Evolutionary conservation across 1,139 yeast species (phyloP), one percentile per base, ranked within the genome.

Genomic region (Insectozyma bohioensis): DNA sequence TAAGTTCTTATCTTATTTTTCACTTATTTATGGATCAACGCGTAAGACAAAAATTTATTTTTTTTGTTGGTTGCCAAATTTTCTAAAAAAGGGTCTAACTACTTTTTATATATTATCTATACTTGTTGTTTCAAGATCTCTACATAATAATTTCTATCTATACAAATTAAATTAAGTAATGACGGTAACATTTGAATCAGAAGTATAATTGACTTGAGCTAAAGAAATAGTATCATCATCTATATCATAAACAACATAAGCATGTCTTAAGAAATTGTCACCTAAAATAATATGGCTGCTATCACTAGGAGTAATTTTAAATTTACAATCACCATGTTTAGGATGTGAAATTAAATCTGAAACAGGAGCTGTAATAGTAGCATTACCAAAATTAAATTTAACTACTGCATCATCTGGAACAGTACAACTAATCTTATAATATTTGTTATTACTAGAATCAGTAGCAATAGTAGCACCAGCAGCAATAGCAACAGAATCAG

Each of bases 221-320:
- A 59, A 24, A 4, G 54, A 46, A 27, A 57, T 48, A 9, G 45
- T 41, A 16, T 37, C 39, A 30, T 45, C 61, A 6, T 54, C 56
- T 28, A 58, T 51, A 32, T 60, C 54, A 38, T 46, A 57, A 24
- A 54, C 54, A 20, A 51, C 42, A 39, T 60, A 60, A 5, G 60
- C 59, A 26, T 44, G 43, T 45, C 62, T 49, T 48, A 60, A 54
- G 35, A 59, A 56, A 31, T 53, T 48, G 31, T 55, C 63, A 12
- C 65, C 65, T 36, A 56, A 47, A 20, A 47, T 34, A 25, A 26
- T 25, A 11, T 23, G 16, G 5, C 12, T n/a, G n/a, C n/a, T 9
- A 15, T 12, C 9, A n/a, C n/a, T n/a, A n/a, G 29, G 19, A 11
- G 28, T 22, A 12, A 41, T 33, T 13, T 26, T 34, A 11, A 37